Evolutionary conservation across 1,284 basidiomycete genomes (phyloP), one percentile per base, ranked within the genome.

Genomic region (Cryptococcus maquisensis): DNA sequence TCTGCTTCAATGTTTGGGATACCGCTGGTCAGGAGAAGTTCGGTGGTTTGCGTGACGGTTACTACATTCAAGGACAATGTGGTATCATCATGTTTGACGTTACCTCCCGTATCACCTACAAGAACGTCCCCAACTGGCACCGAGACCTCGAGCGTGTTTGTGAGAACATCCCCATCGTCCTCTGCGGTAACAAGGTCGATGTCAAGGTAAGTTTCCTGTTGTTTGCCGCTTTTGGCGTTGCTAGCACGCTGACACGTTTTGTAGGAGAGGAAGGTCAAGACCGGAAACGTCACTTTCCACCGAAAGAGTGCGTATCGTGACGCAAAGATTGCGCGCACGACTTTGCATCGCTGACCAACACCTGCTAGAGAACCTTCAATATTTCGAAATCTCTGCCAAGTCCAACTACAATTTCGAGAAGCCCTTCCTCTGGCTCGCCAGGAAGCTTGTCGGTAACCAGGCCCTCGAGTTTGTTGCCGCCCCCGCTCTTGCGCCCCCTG

Each of bases 51-150:
- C 90, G 94, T 66, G 93, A 96, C 79, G 93, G 93, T 51, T 96
- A 96, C 81, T 97, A 97, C 80, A 96, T 97, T 76, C 93, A 96
- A 79, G 96, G 96, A 68, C 94, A 98, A 79, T 98, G 94, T 74
- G 96, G 96, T 75, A 98, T 98, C 82, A 98, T 98, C 86, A 98
- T 99, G 96, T 99, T 99, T 80, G 96, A 98, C 76, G 96, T 99
- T 61, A 98, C 96, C 57, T 95, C 94, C 54, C 87, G 96, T 72
- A 99, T 98, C 84, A 99, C 96, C 54, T 99, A 98, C 84, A 98
- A 98, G 84, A 98, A 98, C 79, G 96, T 99, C 41, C 96, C 96
- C 69, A 99, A 98, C 84, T 99, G 96, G 96, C 93, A 98, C 83
- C 88, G 96, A 75, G 95, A 98, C 78, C 86, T 98, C 68, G 96